Conservation (phyloP, 73 alveolate genomes). For the Uronychia setigera region DNA sequence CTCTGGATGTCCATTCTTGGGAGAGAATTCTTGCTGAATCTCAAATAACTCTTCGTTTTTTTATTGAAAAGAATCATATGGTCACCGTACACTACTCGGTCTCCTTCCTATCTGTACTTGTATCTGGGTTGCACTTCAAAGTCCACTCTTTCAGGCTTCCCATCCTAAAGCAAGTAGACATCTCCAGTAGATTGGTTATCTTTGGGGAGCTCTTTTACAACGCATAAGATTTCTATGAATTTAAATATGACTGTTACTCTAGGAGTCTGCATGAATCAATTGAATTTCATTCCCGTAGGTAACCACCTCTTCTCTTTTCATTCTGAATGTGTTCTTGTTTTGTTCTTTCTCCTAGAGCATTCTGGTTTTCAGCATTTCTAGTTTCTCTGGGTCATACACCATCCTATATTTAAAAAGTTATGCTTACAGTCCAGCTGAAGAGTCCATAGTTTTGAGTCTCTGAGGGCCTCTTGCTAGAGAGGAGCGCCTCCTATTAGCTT, state of each 20-base stretch:
- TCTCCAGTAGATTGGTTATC: not conserved
- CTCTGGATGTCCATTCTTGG: not conserved
- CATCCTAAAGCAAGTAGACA: conserved; percentile 1
- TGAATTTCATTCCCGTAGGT: conserved; percentile 30
- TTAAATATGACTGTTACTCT: conserved; percentile 24
- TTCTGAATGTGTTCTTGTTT: not conserved
- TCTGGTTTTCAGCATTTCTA: conserved; percentile 25
- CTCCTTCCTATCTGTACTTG: conserved; percentile 50
- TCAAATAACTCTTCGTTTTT: conserved; percentile 10
- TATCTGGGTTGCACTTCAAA: conserved; percentile 36
- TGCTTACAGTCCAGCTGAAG: no score
- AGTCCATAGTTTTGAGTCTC: no score
- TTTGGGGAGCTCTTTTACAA: not conserved
- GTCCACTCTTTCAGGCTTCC: conserved; percentile 13
- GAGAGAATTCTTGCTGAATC: not conserved
- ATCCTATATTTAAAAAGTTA: not conserved
- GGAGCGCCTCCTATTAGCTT: not conserved
- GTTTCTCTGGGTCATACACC: conserved; percentile 15
- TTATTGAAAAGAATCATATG: conserved; percentile 18
- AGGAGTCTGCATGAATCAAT: conserved; percentile 29
- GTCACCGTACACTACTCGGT: conserved; percentile 28
- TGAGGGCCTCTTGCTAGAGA: no score
- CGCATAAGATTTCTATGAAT: not conserved
- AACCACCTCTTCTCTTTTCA: conserved; percentile 20
- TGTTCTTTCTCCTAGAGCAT: conserved; percentile 16